A percentile compares a stretch with the other conserved stretches of the same genome.
Conservation (phyloP, 768 basidiomycete genomes). For the Hydnum rufescens region DNA sequence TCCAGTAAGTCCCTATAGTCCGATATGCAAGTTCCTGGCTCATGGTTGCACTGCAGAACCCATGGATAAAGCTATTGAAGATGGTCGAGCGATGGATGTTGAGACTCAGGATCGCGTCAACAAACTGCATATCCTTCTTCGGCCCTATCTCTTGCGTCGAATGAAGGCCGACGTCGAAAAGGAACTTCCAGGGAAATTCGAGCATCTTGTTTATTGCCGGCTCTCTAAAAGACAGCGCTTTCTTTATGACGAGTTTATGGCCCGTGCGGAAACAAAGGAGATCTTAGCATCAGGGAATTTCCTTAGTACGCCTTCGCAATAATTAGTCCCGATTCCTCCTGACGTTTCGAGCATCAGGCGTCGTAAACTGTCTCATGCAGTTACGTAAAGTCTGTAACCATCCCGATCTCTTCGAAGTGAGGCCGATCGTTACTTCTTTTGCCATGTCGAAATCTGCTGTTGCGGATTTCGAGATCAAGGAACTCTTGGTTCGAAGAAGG, state of each 20-base stretch:
- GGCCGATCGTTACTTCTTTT: conserved; percentile 24
- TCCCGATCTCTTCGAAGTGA: conserved; percentile 23
- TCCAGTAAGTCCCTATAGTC: conserved; percentile 43
- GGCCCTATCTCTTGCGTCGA: conserved; percentile 22
- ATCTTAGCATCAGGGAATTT: conserved; percentile 58
- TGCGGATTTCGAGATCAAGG: conserved; percentile 19
- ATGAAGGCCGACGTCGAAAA: conserved; percentile 23
- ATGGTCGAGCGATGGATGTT: conserved; percentile 52
- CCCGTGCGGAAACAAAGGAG: conserved; percentile 60
- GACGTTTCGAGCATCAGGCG: conserved; percentile 5
- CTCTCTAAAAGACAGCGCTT: conserved; percentile 87
- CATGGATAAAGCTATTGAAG: conserved; percentile 83
- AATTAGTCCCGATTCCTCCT: neutral
- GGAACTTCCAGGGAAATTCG: conserved; percentile 44
- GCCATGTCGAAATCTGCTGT: conserved; percentile 20
- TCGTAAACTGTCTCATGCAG: conserved; percentile 26
- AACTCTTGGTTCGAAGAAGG: conserved; percentile 18
- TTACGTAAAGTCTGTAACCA: conserved; percentile 25
- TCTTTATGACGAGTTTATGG: conserved; percentile 93
- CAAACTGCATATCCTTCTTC: conserved; percentile 36
- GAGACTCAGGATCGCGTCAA: conserved; percentile 69
- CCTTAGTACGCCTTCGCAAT: conserved; percentile 14
- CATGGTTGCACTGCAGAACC: conserved; percentile 35
- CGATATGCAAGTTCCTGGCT: conserved; percentile 3
- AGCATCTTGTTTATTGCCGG: conserved; percentile 74